Conservation (phyloP, 345 rosid genomes). For the Geranium brycei region DNA sequence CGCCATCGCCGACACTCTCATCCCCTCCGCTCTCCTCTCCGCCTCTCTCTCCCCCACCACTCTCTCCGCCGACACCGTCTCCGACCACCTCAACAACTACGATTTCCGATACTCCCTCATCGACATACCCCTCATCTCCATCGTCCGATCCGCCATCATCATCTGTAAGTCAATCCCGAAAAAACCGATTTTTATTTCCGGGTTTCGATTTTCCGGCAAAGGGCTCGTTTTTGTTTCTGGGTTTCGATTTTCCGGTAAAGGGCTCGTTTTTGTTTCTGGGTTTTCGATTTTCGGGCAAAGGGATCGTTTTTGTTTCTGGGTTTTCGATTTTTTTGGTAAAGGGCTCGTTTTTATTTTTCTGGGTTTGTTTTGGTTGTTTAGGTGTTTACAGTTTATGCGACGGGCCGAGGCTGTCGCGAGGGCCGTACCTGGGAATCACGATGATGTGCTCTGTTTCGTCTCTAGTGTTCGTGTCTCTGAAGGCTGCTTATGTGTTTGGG, state of each 20-base stretch:
- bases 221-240: too few relatives aligned
- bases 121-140: conserved; percentile 69
- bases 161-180: conserved; percentile 43
- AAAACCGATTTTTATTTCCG: neutral
- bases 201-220: neutral
- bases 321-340: too few relatives aligned
- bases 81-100: conserved; percentile 30
- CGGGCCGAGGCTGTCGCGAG: conserved; percentile 60
- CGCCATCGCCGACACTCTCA: conserved; percentile 58
- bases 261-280: too few relatives aligned
- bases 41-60: neutral
- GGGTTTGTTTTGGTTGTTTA: conserved; percentile 5
- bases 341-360: neutral
- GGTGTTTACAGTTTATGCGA: conserved; percentile 83
- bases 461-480: conserved; percentile 53
- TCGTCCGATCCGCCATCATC: conserved; percentile 68
- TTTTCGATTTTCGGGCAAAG: too few relatives aligned
- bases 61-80: neutral
- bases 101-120: conserved; percentile 74
- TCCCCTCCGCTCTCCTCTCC: conserved; percentile 55
- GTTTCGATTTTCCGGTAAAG: too few relatives aligned
- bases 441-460: conserved; percentile 58
- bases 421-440: conserved; percentile 70
- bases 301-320: too few relatives aligned
- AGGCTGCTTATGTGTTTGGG: conserved; percentile 65